These are phyloP conservation scores for Sarocladium brachiariae DNA, from an alignment of 2,329 filamentous ascomycete species.

Conservation along the genomic window DNA sequence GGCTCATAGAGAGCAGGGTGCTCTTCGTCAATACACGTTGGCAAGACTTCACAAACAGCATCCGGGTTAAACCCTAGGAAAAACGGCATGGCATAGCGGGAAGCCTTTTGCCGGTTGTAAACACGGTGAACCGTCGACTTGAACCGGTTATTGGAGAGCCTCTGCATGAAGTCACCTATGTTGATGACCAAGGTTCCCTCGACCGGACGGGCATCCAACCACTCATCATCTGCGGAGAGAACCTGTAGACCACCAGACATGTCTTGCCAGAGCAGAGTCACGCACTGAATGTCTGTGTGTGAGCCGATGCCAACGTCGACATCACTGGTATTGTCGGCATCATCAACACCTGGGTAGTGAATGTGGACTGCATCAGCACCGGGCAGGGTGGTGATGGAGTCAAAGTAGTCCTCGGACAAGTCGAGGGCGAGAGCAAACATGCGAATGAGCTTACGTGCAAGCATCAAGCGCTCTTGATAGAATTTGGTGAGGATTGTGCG, in stretches of 20 bases:
- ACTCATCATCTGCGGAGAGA: slow-evolving; percentile 16
- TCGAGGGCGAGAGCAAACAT: slow-evolving; percentile 18
- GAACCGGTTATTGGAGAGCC: slow-evolving; percentile 19
- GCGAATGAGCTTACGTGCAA: slow-evolving; percentile 18
- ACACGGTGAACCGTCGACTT: slow-evolving; percentile 17
- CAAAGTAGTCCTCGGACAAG: slow-evolving; percentile 16
- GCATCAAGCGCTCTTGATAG: slow-evolving; percentile 16
- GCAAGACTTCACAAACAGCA: slow-evolving; percentile 41
- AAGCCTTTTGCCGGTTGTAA: slow-evolving; percentile 30
- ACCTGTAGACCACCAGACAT: slow-evolving; percentile 22
- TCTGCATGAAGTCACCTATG: slow-evolving; percentile 20
- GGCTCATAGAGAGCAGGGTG: slow-evolving; percentile 43
- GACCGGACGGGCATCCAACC: slow-evolving; percentile 19
- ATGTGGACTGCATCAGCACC: slow-evolving; percentile 20
- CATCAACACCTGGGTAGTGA: slow-evolving; percentile 15
- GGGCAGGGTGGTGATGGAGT: slow-evolving; percentile 15
- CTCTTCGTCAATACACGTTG: slow-evolving; percentile 36
- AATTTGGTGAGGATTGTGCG: slow-evolving; percentile 13
- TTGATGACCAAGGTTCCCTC: slow-evolving; percentile 20
- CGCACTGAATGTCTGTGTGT: slow-evolving; percentile 22
- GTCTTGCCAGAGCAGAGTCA: slow-evolving; percentile 28
- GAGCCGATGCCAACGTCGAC: slow-evolving; percentile 5
- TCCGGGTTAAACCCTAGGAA: slow-evolving; percentile 50
- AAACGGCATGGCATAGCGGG: slow-evolving; percentile 48
- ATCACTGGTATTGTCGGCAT: not conserved